Evolutionary conservation across 768 basidiomycete genomes (phyloP), one percentile per base, ranked within the genome.

Genomic region (Lactarius pseudohatsudake): DNA sequence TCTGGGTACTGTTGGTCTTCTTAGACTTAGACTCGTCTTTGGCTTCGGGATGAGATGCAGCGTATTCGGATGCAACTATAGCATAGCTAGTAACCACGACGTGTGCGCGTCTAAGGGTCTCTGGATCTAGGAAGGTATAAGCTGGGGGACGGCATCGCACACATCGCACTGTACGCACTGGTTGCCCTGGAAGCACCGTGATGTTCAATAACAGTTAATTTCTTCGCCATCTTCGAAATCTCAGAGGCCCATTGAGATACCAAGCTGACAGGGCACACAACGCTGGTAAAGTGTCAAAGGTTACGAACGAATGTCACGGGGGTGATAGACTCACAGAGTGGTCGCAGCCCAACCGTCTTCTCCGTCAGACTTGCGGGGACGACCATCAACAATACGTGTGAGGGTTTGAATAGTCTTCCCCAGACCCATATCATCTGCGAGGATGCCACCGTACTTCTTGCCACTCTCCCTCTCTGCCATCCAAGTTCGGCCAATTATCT

Each of bases 341-440:
- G 85, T 77, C 3, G 82, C 84, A 28, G 86, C 82, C 82, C 84
- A 96, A 0, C 92, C 92, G 16, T 86, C 87, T 26, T 82, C 81
- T 69, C 81, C 84, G 71, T 96, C 92, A 5, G 83, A 81, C 67
- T 86, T 86, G 22, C 81, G 84, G 9, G 91, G 85, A 4, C 85
- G 82, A 0, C 92, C 91, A 63, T 95, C 93, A 0, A 93, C 86
- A 50, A 99, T 96, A 1, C 94, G 85, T 0, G 90, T 84, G 15
- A 98, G 79, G 0, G 92, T 91, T 73, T 98, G 96, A 28, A 98
- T 91, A 0, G 97, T 99, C 78, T 95, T 94, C 1, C 91, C 91
- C 1, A 92, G 81, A 66, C 90, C 91, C 89, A 92, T 92, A 72
- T 92, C 92, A 74, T 98, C 95, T 5, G 94, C 94, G 16, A 97